A percentile compares a stretch with the other conserved stretches of the same genome.
Evolutionary conservation across 768 basidiomycete genomes (phyloP).

Genomic region (Erythrobasidium yunnanense): DNA sequence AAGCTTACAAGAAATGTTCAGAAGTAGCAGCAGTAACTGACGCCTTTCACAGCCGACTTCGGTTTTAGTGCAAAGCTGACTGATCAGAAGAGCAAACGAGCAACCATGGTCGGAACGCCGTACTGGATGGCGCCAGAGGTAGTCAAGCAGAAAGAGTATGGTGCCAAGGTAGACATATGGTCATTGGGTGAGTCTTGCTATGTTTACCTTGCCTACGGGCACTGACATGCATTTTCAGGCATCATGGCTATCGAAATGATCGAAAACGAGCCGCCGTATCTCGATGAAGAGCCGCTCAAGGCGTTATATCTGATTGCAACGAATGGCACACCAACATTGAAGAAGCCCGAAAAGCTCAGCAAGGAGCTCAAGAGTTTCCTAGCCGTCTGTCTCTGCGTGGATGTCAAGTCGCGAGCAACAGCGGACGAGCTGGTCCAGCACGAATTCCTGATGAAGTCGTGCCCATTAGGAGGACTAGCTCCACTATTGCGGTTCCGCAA

Average conservation of each 20-base stretch:
- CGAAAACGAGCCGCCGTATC: slow-evolving; percentile 85
- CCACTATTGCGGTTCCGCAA: slow-evolving; percentile 56
- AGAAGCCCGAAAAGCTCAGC: slow-evolving; percentile 84
- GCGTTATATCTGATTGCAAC: slow-evolving; percentile 93
- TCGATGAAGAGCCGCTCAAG: slow-evolving; percentile 67
- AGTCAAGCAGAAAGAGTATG: slow-evolving; percentile 69
- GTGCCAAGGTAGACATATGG: slow-evolving; percentile 98
- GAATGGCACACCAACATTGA: slow-evolving; percentile 94
- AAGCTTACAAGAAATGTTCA: slow-evolving; percentile 43
- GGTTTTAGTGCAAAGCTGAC: slow-evolving; percentile 83
- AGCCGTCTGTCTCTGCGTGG: slow-evolving; percentile 95
- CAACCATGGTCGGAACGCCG: slow-evolving; percentile 91
- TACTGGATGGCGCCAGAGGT: slow-evolving; percentile 99
- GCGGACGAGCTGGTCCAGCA: slow-evolving; percentile 81
- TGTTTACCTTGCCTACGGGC: neutral
- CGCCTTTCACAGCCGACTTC: slow-evolving; percentile 54
- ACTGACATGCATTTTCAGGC: too few species aligned
- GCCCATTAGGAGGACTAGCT: slow-evolving; percentile 67
- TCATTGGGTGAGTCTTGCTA: slow-evolving; percentile 54
- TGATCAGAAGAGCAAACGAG: slow-evolving; percentile 72
- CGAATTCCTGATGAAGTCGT: slow-evolving; percentile 84
- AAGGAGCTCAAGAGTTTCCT: slow-evolving; percentile 89
- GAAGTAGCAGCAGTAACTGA: neutral
- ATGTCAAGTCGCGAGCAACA: slow-evolving; percentile 81
- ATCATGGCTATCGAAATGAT: slow-evolving; percentile 96